Percentiles rank a stretch among this genome's conserved stretches.
These are phyloP conservation scores for Zygoascus ofunaensis DNA, from an alignment of 805 yeast genomes.

Conservation along the genomic window DNA sequence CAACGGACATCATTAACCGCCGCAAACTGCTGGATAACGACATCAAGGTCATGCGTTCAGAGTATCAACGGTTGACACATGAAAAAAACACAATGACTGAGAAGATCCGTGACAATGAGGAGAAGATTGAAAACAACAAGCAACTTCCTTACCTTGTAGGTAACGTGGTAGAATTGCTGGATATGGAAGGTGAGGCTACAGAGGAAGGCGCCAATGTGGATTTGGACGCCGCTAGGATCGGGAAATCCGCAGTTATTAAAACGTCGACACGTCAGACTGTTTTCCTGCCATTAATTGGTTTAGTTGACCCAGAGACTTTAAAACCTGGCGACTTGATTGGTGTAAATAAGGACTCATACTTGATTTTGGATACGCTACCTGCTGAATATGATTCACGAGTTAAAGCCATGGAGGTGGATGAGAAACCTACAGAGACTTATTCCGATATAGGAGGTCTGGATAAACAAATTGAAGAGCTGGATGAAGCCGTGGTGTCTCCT, in stretches of 20 bases:
- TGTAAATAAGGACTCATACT: conserved; percentile 92
- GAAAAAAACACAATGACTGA: conserved; percentile 90
- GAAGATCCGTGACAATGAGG: conserved; percentile 90
- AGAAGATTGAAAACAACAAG: conserved; percentile 88
- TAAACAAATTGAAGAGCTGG: conserved; percentile 95
- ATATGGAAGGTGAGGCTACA: conserved; percentile 65
- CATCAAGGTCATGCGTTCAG: conserved; percentile 89
- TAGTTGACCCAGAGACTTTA: conserved; percentile 82
- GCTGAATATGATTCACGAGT: conserved; percentile 97
- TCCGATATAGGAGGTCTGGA: conserved; percentile 97
- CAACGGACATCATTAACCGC: conserved; percentile 77
- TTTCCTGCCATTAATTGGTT: conserved; percentile 88
- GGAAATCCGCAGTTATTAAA: conserved; percentile 96
- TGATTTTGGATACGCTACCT: conserved; percentile 88
- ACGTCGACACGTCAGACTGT: conserved; percentile 97
- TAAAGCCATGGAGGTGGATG: conserved; percentile 99
- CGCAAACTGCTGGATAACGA: conserved; percentile 87
- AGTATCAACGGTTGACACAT: conserved; percentile 79
- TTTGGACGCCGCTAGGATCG: conserved; percentile 79
- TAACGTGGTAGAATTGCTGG: conserved; percentile 88
- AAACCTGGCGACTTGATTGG: conserved; percentile 98
- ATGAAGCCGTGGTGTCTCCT: conserved; percentile 96
- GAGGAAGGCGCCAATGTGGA: conserved; percentile 95
- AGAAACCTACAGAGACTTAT: conserved; percentile 94
- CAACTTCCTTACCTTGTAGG: conserved; percentile 95